A percentile compares a stretch with the other conserved stretches of the same genome.
phyloP scores from a whole-genome alignment of 495 filamentous ascomycete genomes.

The Lophiotrema nucula region DNA sequence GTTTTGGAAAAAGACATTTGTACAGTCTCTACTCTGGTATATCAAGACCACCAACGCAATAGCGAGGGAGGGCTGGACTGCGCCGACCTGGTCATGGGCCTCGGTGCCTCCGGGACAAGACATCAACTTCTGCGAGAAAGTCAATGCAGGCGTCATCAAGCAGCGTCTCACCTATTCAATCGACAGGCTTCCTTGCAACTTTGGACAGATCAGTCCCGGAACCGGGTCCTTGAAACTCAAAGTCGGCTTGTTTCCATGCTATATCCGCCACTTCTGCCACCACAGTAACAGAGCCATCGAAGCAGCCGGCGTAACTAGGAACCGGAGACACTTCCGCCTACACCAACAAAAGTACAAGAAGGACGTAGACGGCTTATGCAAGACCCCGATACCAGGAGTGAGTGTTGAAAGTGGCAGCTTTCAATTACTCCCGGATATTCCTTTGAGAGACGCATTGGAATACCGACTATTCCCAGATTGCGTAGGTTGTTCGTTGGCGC shows the following conservation, averaged over 20 bases:
- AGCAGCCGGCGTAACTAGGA: not conserved
- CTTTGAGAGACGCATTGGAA: not conserved
- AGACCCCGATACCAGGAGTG: not conserved
- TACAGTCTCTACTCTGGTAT: not conserved
- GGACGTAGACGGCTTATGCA: too few species aligned
- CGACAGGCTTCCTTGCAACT: not conserved
- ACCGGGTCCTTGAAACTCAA: not conserved
- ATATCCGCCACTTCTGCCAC: too few species aligned
- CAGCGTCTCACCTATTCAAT: not conserved
- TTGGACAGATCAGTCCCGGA: not conserved
- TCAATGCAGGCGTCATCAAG: not conserved
- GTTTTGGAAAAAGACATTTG: not conserved
- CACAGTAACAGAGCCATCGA: not conserved
- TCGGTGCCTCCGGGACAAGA: not conserved
- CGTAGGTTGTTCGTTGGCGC: not conserved
- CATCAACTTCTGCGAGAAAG: not conserved
- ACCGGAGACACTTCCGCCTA: too few species aligned
- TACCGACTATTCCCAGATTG: not conserved
- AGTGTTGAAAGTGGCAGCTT: not conserved
- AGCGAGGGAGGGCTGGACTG: not conserved
- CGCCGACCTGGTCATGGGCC: conserved; percentile 8
- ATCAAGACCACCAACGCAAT: not conserved
- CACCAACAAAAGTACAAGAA: too few species aligned
- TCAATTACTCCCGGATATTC: not conserved
- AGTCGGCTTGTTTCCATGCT: too few species aligned